A percentile compares a stretch with the other conserved stretches of the same genome.
These are phyloP conservation scores for Herpetomonas samuelpessoai DNA, from an alignment of 208 protist genomes.

Conservation along the genomic window DNA sequence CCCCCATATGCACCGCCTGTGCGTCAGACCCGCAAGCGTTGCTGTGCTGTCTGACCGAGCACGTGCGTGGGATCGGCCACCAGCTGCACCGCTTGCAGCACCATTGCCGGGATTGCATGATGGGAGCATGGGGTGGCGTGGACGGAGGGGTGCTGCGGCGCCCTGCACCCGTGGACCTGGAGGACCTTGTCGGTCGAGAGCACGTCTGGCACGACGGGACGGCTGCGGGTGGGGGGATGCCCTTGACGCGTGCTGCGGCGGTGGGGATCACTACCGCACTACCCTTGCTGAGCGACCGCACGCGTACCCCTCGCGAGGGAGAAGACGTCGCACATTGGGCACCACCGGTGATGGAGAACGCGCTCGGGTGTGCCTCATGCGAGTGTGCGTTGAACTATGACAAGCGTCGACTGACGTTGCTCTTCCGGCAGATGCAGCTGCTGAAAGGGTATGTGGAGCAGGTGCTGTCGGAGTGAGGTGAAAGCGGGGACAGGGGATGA, in stretches of 20 bases:
- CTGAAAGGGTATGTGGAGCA: constrained; percentile 33
- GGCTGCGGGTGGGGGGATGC: not conserved
- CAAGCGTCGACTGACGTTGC: constrained; percentile 44
- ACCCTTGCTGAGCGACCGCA: not conserved
- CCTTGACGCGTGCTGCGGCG: not conserved
- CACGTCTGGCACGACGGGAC: not conserved
- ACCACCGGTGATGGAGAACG: not conserved
- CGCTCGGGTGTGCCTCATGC: constrained; percentile 48
- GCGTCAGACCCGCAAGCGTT: constrained; percentile 29
- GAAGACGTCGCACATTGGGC: not conserved
- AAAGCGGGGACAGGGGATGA: constrained; percentile 1
- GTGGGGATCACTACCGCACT: constrained; percentile 11
- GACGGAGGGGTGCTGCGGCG: constrained; percentile 4
- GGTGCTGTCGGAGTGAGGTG: constrained; percentile 6
- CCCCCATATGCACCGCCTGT: constrained; percentile 44
- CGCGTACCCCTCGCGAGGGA: not conserved
- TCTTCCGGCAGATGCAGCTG: constrained; percentile 45
- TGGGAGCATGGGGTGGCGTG: constrained; percentile 17
- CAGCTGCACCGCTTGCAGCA: constrained; percentile 19
- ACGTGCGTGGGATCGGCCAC: constrained; percentile 12
- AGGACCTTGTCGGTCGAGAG: constrained; percentile 22
- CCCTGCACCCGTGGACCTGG: constrained; percentile 21
- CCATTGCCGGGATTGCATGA: constrained; percentile 36
- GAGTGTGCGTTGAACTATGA: constrained; percentile 70
- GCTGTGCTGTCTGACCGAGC: constrained; percentile 19